Conservation (phyloP, 129 eudicot genomes). For the Centaurea solstitialis region DNA sequence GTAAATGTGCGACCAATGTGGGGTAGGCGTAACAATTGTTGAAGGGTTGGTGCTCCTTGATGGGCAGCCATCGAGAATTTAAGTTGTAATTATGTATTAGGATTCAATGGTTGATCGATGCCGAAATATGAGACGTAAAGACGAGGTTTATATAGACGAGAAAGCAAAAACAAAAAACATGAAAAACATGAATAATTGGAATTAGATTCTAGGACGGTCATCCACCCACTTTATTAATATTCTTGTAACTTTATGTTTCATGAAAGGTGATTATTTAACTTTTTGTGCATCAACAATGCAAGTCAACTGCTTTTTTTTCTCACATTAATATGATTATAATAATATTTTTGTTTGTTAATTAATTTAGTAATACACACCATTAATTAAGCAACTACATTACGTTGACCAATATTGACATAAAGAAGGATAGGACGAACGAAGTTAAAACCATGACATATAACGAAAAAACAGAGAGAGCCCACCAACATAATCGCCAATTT, state of each 20-base stretch:
- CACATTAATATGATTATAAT: neutral
- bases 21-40: slow-evolving; percentile 46
- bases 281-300: neutral
- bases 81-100: neutral
- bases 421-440: too few species aligned
- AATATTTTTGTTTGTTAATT: too few species aligned
- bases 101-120: too few species aligned
- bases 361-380: neutral
- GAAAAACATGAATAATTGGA: neutral
- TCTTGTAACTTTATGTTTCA: neutral
- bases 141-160: slow-evolving; percentile 23
- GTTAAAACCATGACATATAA: too few species aligned
- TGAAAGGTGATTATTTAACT: neutral
- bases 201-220: neutral
- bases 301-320: neutral
- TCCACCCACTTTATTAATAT: neutral
- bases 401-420: neutral
- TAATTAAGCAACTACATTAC: neutral
- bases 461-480: too few species aligned
- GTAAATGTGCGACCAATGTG: slow-evolving; percentile 35
- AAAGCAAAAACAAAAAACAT: neutral
- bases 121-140: neutral
- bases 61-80: slow-evolving; percentile 46
- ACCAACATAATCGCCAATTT: too few species aligned
- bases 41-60: slow-evolving; percentile 42